These are phyloP conservation scores for Paecilomyces fulvus DNA, from an alignment of 2,329 filamentous ascomycete genomes.

Conservation along the genomic window DNA sequence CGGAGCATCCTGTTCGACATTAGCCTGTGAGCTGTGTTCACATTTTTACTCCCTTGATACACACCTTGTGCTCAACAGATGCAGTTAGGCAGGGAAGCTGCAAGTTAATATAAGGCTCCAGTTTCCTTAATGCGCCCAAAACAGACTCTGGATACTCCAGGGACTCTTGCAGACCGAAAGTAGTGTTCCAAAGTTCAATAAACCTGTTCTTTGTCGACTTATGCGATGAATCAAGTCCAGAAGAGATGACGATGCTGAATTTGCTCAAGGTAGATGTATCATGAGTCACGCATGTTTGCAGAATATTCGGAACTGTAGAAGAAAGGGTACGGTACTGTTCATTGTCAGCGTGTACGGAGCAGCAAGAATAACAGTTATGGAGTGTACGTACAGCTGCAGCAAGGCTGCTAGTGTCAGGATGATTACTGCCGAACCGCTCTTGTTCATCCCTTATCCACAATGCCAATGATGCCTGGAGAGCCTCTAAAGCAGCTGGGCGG, in stretches of 20 bases:
- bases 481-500: conserved; percentile 48
- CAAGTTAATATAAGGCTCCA: conserved; percentile 49
- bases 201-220: conserved; percentile 43
- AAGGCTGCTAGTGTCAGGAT: conserved; percentile 21
- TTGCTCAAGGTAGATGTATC: conserved; percentile 38
- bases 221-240: conserved; percentile 47
- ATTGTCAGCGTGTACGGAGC: conserved; percentile 12
- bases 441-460: conserved; percentile 27
- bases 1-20: conserved; percentile 5
- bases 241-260: conserved; percentile 43
- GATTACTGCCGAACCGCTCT: conserved; percentile 17
- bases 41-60: not conserved
- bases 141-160: conserved; percentile 59
- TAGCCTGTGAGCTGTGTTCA: conserved; percentile 2
- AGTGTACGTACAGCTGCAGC: conserved; percentile 25
- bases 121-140: conserved; percentile 51
- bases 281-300: conserved; percentile 20
- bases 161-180: conserved; percentile 53
- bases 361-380: conserved; percentile 1
- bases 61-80: conserved; percentile 24
- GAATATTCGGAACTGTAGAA: conserved; percentile 20
- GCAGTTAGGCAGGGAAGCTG: conserved; percentile 41
- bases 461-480: conserved; percentile 44
- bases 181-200: conserved; percentile 59
- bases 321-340: conserved; percentile 25